Evolutionary conservation across 208 protist species (phyloP), one percentile per base, ranked within the genome.

Genomic region (Leishmania aethiopica): DNA sequence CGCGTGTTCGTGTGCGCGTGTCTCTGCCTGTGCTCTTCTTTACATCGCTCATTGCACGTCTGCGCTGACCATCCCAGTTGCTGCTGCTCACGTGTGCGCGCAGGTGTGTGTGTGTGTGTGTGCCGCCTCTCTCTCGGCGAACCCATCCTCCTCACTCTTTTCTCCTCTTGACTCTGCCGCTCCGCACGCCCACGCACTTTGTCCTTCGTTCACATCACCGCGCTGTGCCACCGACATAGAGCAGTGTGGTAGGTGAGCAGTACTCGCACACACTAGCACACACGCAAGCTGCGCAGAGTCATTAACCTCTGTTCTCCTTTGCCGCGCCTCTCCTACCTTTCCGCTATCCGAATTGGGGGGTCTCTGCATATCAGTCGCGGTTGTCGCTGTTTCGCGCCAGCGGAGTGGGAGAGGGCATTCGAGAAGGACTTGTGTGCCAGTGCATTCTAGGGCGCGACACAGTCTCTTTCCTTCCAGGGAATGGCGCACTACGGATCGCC

Each of bases 401-500:
- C 28, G 53, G 10, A 22, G 8, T 10, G 37, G 15, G 5, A n/a
- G 3, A 47, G 32, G 35, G 66, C 10, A 13, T 40, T 11, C 0
- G 19, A 72, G 66, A 10, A n/a, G 66, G 22, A 42, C 35, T 17
- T 42, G 0, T 6, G 1, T 53, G 15, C 45, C n/a, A 13, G 1
- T 32, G 28, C 25, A 49, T 11, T 2, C 25, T n/a, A 53, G 2
- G 2, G 8, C n/a, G 3, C 3, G 7, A 53, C 25, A 69, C 57
- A 51, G 47, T 53, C 82, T 6, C 78, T 85, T 10, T 64, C 78
- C 3, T 35, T 13, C 17, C 32, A n/a, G 40, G 28, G 55, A 49
- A 72, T 67, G 51, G 17, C 35, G 15, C 76, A 67, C 57, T 59
- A 35, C 35, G 47, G 78, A 81, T 72, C 62, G 35, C 69, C 49